Conservation (phyloP, 116 monocot species). For the Papilionanthe hybrid region DNA sequence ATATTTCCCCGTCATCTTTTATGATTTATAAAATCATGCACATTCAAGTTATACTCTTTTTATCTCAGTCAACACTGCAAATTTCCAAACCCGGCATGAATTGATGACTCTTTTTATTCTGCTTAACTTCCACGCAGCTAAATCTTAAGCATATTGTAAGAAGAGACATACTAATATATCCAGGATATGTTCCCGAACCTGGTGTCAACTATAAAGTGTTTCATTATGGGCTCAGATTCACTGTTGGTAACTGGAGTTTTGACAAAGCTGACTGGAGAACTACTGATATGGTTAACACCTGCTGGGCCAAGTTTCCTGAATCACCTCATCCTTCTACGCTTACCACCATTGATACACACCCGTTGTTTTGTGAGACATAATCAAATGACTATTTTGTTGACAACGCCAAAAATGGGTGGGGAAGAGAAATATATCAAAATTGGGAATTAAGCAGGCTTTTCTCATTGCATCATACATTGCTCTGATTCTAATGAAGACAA, state of each 20-base stretch:
- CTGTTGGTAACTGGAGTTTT: slow-evolving; percentile 91
- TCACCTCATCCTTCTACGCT: slow-evolving; percentile 62
- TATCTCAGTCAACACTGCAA: not conserved
- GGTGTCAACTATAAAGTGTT: slow-evolving; percentile 65
- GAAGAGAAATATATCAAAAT: too few species aligned
- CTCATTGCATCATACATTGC: too few species aligned
- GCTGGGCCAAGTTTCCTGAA: slow-evolving; percentile 96
- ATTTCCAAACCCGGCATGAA: not conserved
- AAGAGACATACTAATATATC: slow-evolving; percentile 82
- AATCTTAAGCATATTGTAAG: slow-evolving; percentile 67
- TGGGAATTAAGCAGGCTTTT: too few species aligned
- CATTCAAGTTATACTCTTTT: not conserved
- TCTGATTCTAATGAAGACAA: too few species aligned
- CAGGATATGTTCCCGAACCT: slow-evolving; percentile 80
- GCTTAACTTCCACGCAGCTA: slow-evolving; percentile 48
- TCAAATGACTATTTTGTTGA: too few species aligned
- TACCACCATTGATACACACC: slow-evolving; percentile 3
- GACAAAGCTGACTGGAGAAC: slow-evolving; percentile 95
- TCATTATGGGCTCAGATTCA: slow-evolving; percentile 88
- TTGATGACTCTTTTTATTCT: not conserved
- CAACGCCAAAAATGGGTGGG: too few species aligned
- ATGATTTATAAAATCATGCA: not conserved
- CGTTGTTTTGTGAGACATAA: too few species aligned
- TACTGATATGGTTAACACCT: slow-evolving; percentile 73
- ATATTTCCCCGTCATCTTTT: not conserved